These are phyloP conservation scores for Aspergillus calidoustus DNA, from an alignment of 2,329 filamentous ascomycete genomes.

Conservation along the genomic window DNA sequence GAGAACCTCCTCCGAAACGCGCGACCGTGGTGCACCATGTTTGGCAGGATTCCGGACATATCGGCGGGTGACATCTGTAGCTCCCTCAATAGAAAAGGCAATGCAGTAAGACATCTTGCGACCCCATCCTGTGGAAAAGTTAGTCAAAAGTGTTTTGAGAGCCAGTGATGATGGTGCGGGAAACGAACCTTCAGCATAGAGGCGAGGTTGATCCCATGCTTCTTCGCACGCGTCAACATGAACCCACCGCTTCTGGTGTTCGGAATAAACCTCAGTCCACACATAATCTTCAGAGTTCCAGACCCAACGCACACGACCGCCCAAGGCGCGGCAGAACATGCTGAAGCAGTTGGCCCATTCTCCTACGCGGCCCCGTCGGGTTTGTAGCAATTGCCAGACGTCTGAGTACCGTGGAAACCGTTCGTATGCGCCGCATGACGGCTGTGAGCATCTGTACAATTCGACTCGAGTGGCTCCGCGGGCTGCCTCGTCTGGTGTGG, in stretches of 20 bases:
- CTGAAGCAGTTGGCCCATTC: constrained; percentile 99
- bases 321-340: constrained; percentile 94
- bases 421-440: constrained; percentile 76
- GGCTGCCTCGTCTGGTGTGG: constrained; percentile 85
- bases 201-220: constrained; percentile 88
- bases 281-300: constrained; percentile 98
- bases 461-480: constrained; percentile 87
- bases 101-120: constrained; percentile 98
- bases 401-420: constrained; percentile 94
- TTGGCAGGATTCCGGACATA: constrained; percentile 60
- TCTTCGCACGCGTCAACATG: constrained; percentile 95
- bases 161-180: background rate
- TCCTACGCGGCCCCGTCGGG: constrained; percentile 80
- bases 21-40: constrained; percentile 72
- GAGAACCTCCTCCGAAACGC: constrained; percentile 85
- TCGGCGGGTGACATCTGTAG: constrained; percentile 68
- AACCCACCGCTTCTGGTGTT: constrained; percentile 92
- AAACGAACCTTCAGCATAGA: constrained; percentile 79
- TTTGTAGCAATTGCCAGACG: constrained; percentile 89
- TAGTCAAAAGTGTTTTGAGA: constrained; percentile 14
- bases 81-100: constrained; percentile 89
- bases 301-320: constrained; percentile 90
- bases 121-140: constrained; percentile 70
- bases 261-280: constrained; percentile 97
- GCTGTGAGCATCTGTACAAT: constrained; percentile 82